These are phyloP conservation scores for Crithidia thermophila DNA, from an alignment of 208 protist species.

Conservation along the genomic window DNA sequence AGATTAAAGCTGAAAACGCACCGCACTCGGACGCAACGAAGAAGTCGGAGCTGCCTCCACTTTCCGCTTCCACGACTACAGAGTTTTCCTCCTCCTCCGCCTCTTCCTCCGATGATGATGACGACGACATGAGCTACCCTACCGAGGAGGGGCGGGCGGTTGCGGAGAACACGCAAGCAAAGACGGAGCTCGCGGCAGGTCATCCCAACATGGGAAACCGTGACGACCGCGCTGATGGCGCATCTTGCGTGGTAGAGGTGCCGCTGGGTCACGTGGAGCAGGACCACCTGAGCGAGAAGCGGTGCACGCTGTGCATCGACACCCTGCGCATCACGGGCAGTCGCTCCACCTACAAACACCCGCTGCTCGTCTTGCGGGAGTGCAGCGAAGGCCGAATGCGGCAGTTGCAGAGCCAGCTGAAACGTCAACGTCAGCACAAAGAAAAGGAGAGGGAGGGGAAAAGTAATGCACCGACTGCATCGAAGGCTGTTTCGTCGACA, in stretches of 20 bases:
- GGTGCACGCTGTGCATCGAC: constrained; percentile 68
- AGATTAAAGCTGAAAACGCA: no score
- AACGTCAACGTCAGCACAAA: background rate
- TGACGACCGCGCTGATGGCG: no score
- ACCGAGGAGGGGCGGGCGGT: no score
- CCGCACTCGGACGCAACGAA: no score
- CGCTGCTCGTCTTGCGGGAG: constrained; percentile 50
- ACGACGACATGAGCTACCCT: no score
- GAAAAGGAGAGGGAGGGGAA: background rate
- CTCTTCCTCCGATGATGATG: no score
- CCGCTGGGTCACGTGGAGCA: constrained; percentile 55
- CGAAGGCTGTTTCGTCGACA: background rate
- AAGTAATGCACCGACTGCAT: background rate
- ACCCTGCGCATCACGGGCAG: constrained; percentile 57
- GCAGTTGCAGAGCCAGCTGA: constrained; percentile 3
- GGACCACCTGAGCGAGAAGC: constrained; percentile 48
- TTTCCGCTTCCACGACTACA: no score
- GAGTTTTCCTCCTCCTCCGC: no score
- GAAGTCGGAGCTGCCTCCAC: no score
- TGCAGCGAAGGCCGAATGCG: constrained; percentile 16
- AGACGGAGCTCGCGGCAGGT: no score
- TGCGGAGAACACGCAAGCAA: no score
- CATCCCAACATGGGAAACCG: no score
- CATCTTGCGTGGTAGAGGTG: constrained; percentile 43
- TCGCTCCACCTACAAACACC: constrained; percentile 35